Evolutionary conservation across 805 yeast genomes (phyloP).

Genomic region (Kodamaea fukazawae): DNA sequence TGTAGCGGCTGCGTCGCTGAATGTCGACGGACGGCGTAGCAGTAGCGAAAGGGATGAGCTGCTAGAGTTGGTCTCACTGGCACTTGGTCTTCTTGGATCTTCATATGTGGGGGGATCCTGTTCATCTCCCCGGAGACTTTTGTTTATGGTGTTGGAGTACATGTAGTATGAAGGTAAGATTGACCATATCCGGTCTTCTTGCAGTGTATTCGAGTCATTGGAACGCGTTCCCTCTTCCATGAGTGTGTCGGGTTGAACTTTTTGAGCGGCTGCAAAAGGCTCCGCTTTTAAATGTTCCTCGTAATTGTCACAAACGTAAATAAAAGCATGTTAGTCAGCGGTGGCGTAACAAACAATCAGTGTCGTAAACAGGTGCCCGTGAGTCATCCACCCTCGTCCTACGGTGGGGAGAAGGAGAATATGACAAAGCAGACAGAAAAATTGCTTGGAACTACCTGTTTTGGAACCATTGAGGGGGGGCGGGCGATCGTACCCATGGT

Average conservation of each 20-base stretch:
- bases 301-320: no score
- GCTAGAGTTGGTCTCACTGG: not conserved
- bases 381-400: no score
- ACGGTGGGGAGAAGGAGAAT: not conserved
- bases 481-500: no score
- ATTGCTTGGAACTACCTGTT: not conserved
- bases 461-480: no score
- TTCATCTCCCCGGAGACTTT: conserved; percentile 3
- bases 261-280: no score
- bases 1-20: not conserved
- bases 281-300: no score
- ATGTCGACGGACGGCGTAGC: not conserved
- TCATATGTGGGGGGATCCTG: conserved; percentile 23
- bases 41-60: not conserved
- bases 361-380: no score
- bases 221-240: no score
- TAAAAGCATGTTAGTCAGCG: no score
- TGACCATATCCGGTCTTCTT: conserved; percentile 8
- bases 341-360: no score
- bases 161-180: conserved; percentile 41
- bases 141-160: conserved; percentile 22
- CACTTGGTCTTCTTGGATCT: not conserved
- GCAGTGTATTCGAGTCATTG: no score
- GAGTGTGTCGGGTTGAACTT: no score
- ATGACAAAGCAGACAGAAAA: not conserved